These are phyloP conservation scores for Silene coronaria DNA, from an alignment of 179 eudicot species.

Conservation along the genomic window DNA sequence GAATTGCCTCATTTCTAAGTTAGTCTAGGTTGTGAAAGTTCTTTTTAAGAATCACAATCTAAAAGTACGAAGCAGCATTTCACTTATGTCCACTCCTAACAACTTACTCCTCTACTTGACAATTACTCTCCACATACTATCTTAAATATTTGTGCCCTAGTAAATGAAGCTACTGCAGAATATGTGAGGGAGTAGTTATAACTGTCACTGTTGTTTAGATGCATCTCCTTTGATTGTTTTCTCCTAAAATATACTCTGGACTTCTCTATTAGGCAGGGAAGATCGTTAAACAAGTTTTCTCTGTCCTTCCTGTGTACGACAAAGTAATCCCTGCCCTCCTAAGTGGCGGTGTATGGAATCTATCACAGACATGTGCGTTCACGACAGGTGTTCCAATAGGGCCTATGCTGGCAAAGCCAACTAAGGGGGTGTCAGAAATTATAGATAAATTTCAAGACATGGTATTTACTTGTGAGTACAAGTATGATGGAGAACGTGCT, in stretches of 20 bases:
- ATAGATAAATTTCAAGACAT: constrained; percentile 86
- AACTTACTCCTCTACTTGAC: no score
- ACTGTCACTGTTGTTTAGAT: background rate
- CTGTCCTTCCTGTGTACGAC: constrained; percentile 84
- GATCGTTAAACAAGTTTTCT: constrained; percentile 82
- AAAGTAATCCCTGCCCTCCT: constrained; percentile 80
- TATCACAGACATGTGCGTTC: constrained; percentile 63
- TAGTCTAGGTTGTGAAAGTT: no score
- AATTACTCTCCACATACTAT: no score
- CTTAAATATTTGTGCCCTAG: no score
- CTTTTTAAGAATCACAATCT: no score
- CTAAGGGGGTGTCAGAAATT: constrained; percentile 88
- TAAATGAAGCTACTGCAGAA: no score
- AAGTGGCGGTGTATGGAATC: constrained; percentile 74
- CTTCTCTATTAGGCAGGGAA: constrained; percentile 63
- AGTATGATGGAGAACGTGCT: constrained; percentile 98
- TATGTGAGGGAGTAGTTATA: no score
- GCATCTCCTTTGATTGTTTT: background rate
- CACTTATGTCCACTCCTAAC: no score
- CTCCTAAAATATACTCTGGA: constrained; percentile 3
- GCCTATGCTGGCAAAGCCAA: constrained; percentile 95
- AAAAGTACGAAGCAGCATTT: no score
- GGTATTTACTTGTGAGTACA: constrained; percentile 88
- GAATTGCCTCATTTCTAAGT: no score
- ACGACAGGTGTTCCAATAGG: constrained; percentile 90